Base-by-base conservation (phyloP, 2,329 filamentous ascomycete species). In the Aspergillus neotritici region DNA sequence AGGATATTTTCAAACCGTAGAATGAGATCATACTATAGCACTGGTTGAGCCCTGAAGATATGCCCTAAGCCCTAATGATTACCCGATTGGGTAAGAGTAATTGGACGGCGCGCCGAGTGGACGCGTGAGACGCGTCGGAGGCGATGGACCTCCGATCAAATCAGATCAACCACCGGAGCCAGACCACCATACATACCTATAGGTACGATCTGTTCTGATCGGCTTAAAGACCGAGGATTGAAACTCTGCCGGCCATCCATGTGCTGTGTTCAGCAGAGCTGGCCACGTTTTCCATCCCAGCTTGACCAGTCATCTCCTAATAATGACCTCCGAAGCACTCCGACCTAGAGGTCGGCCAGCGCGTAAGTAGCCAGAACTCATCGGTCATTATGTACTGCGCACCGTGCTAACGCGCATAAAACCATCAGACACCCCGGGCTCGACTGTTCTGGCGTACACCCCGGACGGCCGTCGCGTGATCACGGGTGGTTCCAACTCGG, bases 401-500 rank as follows among this genome's bases (percentile, higher is more conserved):
- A 14, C 25, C 28, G 43, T 37, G 41, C 50, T 54, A 33, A 53
- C 25, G 34, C 14, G 4, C 21, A 37, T 37, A 16, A 34, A 17
- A 38, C 37, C 11, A 34, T 36, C 44, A 83, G 80, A 98, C 68
- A 90, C 88, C 3, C 83, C 86, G 41, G 94, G 94, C 51, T 80
- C 82, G 44, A 97, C 94, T 2, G 89, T 83, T 56, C 82, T 94
- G 54, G 80, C 86, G 51, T 97, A 97, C 68, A 96, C 90, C 1
- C 87, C 88, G 5, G 83, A 94, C 65, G 93, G 94, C 49, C 79
- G 78, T 54, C 87, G 86, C 57, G 77, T 98, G 45, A 81, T 97
- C 53, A 97, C 93, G 9, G 90, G 89, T 48, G 93, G 93, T 51
- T 85, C 87, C 46, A 95, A 97, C 71, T 94, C 94, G 60, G 88